Conservation (phyloP, 345 rosid species). For the Excoecaria agallocha region DNA sequence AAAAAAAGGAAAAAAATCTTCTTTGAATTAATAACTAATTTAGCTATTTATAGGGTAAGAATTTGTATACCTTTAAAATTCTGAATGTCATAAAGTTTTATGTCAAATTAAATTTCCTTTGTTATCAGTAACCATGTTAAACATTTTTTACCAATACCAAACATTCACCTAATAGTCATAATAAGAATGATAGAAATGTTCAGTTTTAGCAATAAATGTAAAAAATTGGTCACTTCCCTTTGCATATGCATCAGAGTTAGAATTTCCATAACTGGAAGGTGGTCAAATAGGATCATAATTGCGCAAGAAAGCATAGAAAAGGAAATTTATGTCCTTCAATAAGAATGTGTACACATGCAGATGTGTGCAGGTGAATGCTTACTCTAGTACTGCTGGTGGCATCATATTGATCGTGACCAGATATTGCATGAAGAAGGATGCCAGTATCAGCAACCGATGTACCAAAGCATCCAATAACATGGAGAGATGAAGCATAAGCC, state of each 20-base stretch:
- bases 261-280: not conserved
- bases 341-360: not conserved
- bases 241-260: not conserved
- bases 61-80: too few relatives aligned
- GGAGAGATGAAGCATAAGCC: slow-evolving; percentile 91
- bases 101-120: too few relatives aligned
- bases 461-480: slow-evolving; percentile 88
- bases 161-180: not conserved
- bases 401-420: slow-evolving; percentile 76
- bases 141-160: not conserved
- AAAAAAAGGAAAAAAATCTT: too few relatives aligned
- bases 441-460: slow-evolving; percentile 86
- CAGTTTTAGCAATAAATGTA: not conserved
- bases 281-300: not conserved
- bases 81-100: too few relatives aligned
- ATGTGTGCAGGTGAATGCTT: slow-evolving; percentile 19
- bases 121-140: not conserved
- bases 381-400: slow-evolving; percentile 83
- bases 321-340: not conserved
- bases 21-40: too few relatives aligned
- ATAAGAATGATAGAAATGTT: not conserved
- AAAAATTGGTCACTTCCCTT: not conserved
- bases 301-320: not conserved
- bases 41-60: too few relatives aligned
- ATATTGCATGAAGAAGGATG: slow-evolving; percentile 74